Base-by-base conservation (phyloP, 441 rosid genomes). In the Sinapis alba region DNA sequence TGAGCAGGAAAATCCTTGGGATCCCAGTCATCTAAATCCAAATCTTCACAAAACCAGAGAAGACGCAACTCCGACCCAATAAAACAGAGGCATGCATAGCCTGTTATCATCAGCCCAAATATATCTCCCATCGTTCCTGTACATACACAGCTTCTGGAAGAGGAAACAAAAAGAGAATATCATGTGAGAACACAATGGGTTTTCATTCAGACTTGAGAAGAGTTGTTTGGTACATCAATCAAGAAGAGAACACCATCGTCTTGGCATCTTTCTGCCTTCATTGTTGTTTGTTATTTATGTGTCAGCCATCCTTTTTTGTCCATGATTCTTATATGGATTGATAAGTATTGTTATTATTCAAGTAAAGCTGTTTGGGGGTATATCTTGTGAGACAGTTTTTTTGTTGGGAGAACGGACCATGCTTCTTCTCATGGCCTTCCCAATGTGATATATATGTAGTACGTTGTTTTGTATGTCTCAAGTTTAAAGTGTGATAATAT, bases 71-170 rank as follows among this genome's bases (percentile, higher is more conserved):
- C 79, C 0, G 82, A 84, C 28, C 84, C 80, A 45, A 59, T 73
- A 69, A 86, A 81, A 69, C 66, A 65, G 38, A 79, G 86, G 72
- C 80, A 72, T 11, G 82, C 84, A 60, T 82, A 77, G 80, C 80
- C 36, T 53, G 26, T 20, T 20, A 10, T 64, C 6, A 1, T 16
- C 45, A 8, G 26, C 15, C 19, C 61, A 65, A 27, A 11, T 16
- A 15, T 13, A n/a, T 36, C 12, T 72, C 11, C 45, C 68, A 66
- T 69, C 3, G 71, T 57, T 38, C 51, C 43, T 76, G 79, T 76
- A 76, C 54, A 77, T 71, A 71, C 65, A 75, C 75, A 76, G 45
- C 66, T 70, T 30, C 6, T 43, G 71, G 7, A 51, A 43, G 57
- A 45, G 41, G 30, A 24, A 19, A 20, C 3, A 65, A 5, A 38